Evolutionary conservation across 257 asterid genomes (phyloP).

Genomic region (Nicotiana obtusifolia): DNA sequence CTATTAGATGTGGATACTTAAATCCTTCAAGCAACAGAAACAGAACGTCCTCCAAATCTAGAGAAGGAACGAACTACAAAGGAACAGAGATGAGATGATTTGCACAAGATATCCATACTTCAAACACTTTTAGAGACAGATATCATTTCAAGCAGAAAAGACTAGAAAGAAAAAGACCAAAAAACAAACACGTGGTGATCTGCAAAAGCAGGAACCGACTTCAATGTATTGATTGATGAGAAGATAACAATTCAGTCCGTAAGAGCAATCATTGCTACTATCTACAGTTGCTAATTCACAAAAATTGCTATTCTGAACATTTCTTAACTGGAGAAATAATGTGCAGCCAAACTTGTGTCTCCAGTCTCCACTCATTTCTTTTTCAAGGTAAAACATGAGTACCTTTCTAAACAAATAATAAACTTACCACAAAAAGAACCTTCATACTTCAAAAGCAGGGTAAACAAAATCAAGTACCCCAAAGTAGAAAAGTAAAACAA

Average conservation of each 20-base stretch:
- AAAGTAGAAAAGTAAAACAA: background rate
- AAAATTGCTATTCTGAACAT: background rate
- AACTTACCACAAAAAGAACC: background rate
- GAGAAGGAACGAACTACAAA: background rate
- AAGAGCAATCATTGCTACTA: background rate
- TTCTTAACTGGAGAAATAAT: background rate
- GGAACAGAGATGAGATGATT: background rate
- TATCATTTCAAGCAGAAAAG: background rate
- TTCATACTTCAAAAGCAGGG: background rate
- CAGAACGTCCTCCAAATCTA: background rate
- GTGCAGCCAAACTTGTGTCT: background rate
- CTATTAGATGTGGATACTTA: background rate
- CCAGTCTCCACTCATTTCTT: background rate
- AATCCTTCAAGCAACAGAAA: background rate
- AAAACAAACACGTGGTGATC: background rate
- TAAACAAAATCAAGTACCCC: background rate
- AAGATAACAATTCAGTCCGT: background rate
- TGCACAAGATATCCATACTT: background rate
- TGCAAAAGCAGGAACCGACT: background rate
- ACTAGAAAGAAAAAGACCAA: background rate
- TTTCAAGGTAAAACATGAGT: background rate
- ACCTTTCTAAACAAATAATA: background rate
- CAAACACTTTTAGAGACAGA: background rate
- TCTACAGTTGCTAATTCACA: background rate
- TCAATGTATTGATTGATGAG: background rate